Percentiles rank a stretch among this genome's conserved stretches.
phyloP scores from a whole-genome alignment of 345 rosid genomes.

The Corchorus capsularis region DNA sequence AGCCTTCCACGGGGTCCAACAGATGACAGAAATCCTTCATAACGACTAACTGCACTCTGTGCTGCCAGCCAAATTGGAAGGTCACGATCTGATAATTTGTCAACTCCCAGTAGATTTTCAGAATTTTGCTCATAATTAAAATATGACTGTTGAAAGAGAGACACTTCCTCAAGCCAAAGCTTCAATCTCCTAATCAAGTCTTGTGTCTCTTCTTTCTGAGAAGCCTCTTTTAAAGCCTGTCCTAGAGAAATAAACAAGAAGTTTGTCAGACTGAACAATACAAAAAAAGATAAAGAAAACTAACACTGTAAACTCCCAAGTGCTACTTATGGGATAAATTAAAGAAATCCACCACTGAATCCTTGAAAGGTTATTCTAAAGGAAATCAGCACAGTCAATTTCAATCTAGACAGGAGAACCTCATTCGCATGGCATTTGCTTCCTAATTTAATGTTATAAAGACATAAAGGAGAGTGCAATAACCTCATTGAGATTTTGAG shows the following conservation, averaged over 20 bases:
- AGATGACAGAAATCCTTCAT: conserved; percentile 79
- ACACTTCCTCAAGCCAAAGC: conserved; percentile 62
- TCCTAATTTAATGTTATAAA: background rate
- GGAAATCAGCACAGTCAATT: background rate
- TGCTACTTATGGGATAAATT: background rate
- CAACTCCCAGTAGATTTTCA: conserved; percentile 40
- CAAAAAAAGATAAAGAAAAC: background rate
- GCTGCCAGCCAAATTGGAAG: conserved; percentile 93
- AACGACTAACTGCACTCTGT: conserved; percentile 87
- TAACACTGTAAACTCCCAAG: background rate
- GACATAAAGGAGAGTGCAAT: conserved; percentile 20
- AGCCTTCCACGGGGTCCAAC: conserved; percentile 92
- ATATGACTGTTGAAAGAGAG: conserved; percentile 58
- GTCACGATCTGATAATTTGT: conserved; percentile 55
- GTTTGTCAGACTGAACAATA: conserved; percentile 8
- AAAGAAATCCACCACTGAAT: background rate
- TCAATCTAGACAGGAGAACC: conserved; percentile 2
- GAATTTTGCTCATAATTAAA: conserved; percentile 42
- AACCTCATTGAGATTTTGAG: conserved; percentile 54
- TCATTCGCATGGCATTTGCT: conserved; percentile 1
- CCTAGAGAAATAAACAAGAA: conserved; percentile 26
- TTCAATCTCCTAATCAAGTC: conserved; percentile 54
- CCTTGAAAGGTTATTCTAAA: background rate
- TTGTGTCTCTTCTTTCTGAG: conserved; percentile 51
- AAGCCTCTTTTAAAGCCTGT: conserved; percentile 56